Base-by-base conservation (phyloP, 208 protist genomes). In the Jaenimonas drosophilae region DNA sequence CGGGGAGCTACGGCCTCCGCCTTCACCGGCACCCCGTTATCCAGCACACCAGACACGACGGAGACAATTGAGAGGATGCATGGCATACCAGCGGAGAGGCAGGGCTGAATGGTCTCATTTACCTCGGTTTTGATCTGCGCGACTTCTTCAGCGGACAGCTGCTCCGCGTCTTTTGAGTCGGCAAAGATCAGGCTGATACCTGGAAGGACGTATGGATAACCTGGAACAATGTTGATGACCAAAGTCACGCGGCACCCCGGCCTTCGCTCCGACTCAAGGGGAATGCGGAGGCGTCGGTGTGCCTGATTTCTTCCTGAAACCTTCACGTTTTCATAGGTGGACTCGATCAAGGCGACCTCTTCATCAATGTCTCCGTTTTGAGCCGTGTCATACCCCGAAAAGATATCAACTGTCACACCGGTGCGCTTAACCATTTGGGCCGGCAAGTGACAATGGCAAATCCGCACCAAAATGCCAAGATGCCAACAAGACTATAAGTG, bases 21-120 rank as follows among this genome's bases (percentile, higher is more conserved):
- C 2, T 28, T 37, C 2, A 59, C 55, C 1, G 55, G 29, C 20
- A 39, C 3, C 7, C 53, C 65, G 24, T 36, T 53, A 30, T 64
- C 59, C 16, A 84, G 58, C 21, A 76, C 54, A 27, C 54, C 36
- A 29, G 64, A 51, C 17, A 84, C 76, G 4, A 64, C 75, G 16
- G 68, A 70, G 17, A 84, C 55, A 28, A 88, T 85, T 41, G 75
- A 69, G 77, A 88, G 79, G 48, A 85, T 68, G 40, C 66, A 87
- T 2, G 74, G 73, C 41, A 66, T 59, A 4, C 75, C 77, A 21
- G 33, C 67, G 1, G 59, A 43, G 24, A 76, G 46, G 40, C 65
- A 89, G 0, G 73, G 67, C 45, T 72, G 67, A 25, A 87, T 76
- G 41, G 48, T 64, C 23, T 80, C 69, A 16, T 21, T 44, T 1